Conservation (phyloP, 768 basidiomycete species). For the Boletus coccyginus region DNA sequence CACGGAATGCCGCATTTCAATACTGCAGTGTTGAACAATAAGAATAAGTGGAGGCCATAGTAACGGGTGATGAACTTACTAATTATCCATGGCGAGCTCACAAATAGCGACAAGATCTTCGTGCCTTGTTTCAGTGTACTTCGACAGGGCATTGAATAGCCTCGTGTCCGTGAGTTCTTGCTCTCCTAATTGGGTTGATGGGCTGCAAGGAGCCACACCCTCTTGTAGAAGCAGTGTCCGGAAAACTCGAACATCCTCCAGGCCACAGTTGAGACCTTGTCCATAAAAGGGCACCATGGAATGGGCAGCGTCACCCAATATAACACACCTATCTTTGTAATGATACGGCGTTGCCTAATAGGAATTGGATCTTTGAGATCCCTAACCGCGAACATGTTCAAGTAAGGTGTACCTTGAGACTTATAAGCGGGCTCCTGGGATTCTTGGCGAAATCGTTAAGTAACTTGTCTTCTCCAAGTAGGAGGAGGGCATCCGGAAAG, state of each 20-base stretch:
- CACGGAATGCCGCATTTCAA: conserved; percentile 93
- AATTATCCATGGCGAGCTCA: conserved; percentile 94
- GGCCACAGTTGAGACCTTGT: conserved; percentile 95
- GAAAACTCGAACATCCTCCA: conserved; percentile 95
- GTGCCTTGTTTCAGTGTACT: conserved; percentile 80
- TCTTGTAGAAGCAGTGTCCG: conserved; percentile 70
- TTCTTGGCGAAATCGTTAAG: conserved; percentile 77
- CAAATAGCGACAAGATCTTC: conserved; percentile 89
- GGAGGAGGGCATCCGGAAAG: conserved; percentile 84
- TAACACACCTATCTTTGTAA: conserved; percentile 81
- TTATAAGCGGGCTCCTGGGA: conserved; percentile 86
- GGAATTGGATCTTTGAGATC: conserved; percentile 18
- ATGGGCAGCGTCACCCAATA: conserved; percentile 94
- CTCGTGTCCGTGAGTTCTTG: conserved; percentile 47
- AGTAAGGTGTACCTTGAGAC: conserved; percentile 73
- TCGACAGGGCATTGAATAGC: conserved; percentile 63
- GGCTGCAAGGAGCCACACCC: conserved; percentile 50
- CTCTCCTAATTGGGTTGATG: conserved; percentile 29
- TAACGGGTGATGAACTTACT: conserved; percentile 58
- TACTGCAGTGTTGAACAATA: conserved; percentile 46
- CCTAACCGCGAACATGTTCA: conserved; percentile 14
- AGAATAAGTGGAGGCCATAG: conserved; percentile 17
- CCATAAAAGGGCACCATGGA: conserved; percentile 99
- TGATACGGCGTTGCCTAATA: conserved; percentile 82
- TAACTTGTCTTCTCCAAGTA: conserved; percentile 80